Evolutionary conservation across 2,329 filamentous ascomycete genomes (phyloP), one percentile per base, ranked within the genome.

Genomic region (Trichothecium roseum): DNA sequence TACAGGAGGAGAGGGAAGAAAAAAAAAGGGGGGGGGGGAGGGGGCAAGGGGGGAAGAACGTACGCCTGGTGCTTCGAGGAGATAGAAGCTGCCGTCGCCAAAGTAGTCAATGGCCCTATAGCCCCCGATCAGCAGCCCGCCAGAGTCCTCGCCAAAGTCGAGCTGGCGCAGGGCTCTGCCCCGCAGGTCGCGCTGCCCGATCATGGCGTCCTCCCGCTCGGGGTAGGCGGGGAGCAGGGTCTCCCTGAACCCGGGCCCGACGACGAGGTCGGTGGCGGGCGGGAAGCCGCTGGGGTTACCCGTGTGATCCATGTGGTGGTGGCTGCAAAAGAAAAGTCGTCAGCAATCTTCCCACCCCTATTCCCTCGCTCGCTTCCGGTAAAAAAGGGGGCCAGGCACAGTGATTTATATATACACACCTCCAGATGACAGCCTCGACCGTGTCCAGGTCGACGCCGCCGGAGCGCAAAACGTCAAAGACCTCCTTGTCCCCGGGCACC

Each of bases 261-360:
- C 68, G 22, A 74, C 44, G 1, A 76, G 44, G 8, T 63, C 56
- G 1, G 68, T 69, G 1, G 43, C 50, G 0, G 43, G 1, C 1
- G 68, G 66, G 33, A 75, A 75, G 0, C 48, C 52, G 0, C 60
- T 58, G 0, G 62, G 55, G 37, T 73, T 63, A 0, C 71, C 72
- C 8, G 61, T 64, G 37, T 75, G 72, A 44, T 75, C 70, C 48
- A 57, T 66, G 40, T 67, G 62, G 50, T 57, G 65, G 41, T 72
- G 66, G 37, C 60, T 63, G 48, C 15, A 16, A n/a, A n/a, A n/a
- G n/a, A n/a, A n/a, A n/a, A n/a, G n/a, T n/a, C n/a, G n/a, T n/a
- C n/a, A n/a, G n/a, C n/a, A n/a, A n/a, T n/a, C n/a, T n/a, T n/a
- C n/a, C n/a, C n/a, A n/a, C n/a, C n/a, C n/a, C n/a, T n/a, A n/a